Evolutionary conservation across 345 rosid species (phyloP), one percentile per base, ranked within the genome.

Genomic region (Citrus cavaleriei): DNA sequence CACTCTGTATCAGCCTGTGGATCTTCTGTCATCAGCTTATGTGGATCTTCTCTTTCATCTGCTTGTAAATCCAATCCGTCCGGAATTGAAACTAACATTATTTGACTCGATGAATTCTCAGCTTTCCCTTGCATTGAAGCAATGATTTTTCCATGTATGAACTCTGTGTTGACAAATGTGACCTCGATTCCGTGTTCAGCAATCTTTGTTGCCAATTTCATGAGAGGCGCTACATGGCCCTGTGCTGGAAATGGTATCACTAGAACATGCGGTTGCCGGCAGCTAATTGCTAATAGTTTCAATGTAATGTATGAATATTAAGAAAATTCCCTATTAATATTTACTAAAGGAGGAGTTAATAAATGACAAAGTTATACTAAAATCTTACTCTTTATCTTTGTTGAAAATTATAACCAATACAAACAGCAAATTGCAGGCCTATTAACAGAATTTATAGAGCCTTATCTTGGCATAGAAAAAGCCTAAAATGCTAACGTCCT

Each of bases 211-310:
- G 90, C 65, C 63, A 88, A 32, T 67, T 84, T 86, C 82, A 88
- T 69, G 10, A 86, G 79, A 21, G 89, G 87, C 22, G 68, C 68
- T 2, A 85, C 78, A n/a, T 83, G 88, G 67, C 84, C 84, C 77
- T 75, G 87, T 51, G 81, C 84, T 18, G 88, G 85, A 62, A 32
- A 81, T 34, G 88, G 76, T 38, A 83, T 21, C 6, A 64, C 82
- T 7, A 87, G 21, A 5, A 81, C 82, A 73, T 81, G 85, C 0
- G 81, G 65, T 72, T 40, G 70, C 76, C 25, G 54, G 7, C 4
- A 42, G 14, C 14, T 42, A 0, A 10, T 42, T 42, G 49, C 49
- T 10, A 42, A 42, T 42, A 40, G 12, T 40, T 40, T 40, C 3
- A 10, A 40, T 40, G 13, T 40, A 40, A 8, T 10, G 0, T 40